Conservation (phyloP, 768 basidiomycete species). For the Mycena albidolilacea region DNA sequence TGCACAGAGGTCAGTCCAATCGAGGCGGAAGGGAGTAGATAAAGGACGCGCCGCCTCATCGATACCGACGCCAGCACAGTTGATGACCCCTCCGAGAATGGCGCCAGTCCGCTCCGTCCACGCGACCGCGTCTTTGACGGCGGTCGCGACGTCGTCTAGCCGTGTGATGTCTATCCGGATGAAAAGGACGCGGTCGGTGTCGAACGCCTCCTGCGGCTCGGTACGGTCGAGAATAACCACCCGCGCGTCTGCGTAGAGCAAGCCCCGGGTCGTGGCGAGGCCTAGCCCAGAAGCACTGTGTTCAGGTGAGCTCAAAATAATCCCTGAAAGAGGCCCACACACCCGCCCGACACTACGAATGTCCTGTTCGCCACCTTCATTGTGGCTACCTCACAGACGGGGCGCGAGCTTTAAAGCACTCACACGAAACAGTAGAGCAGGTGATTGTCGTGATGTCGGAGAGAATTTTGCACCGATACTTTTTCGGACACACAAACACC, state of each 20-base stretch:
- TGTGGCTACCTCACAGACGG: slow-evolving; percentile 3
- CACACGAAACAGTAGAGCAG: slow-evolving; percentile 21
- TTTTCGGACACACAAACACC: slow-evolving; percentile 29
- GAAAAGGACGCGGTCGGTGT: slow-evolving; percentile 36
- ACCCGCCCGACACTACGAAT: slow-evolving; percentile 58
- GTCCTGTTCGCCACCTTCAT: slow-evolving; percentile 54
- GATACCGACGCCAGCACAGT: slow-evolving; percentile 55
- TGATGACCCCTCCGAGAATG: slow-evolving; percentile 54
- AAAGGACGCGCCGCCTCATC: slow-evolving; percentile 41
- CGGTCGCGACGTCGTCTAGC: slow-evolving; percentile 46
- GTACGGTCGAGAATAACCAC: slow-evolving; percentile 53
- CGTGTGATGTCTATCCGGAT: slow-evolving; percentile 48
- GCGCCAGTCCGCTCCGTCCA: slow-evolving; percentile 47
- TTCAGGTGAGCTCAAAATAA: neutral
- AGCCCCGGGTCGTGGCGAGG: slow-evolving; percentile 49
- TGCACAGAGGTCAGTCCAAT: slow-evolving; percentile 21
- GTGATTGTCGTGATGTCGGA: slow-evolving; percentile 39
- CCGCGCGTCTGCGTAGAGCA: slow-evolving; percentile 46
- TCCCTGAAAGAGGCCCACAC: slow-evolving; percentile 27
- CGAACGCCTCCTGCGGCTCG: slow-evolving; percentile 35
- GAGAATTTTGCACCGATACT: slow-evolving; percentile 27
- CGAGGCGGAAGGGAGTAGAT: slow-evolving; percentile 17
- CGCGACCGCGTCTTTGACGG: slow-evolving; percentile 45
- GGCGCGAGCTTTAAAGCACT: slow-evolving; percentile 31
- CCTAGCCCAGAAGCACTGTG: slow-evolving; percentile 55